phyloP scores from a whole-genome alignment of 345 rosid genomes.

The Rhodamnia rubescens region DNA sequence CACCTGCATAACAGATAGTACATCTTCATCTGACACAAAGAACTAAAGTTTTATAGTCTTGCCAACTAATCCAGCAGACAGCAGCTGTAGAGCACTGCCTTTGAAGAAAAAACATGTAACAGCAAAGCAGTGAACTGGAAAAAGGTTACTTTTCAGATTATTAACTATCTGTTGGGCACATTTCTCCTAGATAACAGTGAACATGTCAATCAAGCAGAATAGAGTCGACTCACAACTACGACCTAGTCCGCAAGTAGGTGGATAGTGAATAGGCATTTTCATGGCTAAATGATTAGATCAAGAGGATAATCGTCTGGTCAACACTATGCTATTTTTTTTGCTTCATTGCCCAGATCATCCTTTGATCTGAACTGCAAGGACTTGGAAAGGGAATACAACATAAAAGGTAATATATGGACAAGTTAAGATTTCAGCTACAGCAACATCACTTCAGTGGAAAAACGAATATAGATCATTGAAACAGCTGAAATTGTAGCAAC shows the following conservation, averaged over 20 bases:
- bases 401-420: not conserved
- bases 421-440: not conserved
- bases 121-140: not conserved
- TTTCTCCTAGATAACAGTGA: not conserved
- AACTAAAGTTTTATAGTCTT: not conserved
- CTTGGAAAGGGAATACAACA: not conserved
- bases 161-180: not conserved
- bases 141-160: not conserved
- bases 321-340: not conserved
- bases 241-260: not conserved
- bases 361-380: not conserved
- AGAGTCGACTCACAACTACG: not conserved
- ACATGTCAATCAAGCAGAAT: not conserved
- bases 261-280: not conserved
- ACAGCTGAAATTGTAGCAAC: not conserved
- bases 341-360: not conserved
- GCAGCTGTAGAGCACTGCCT: not conserved
- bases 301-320: not conserved
- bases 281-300: not conserved
- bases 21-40: not conserved
- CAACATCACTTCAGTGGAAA: not conserved
- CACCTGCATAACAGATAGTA: slow-evolving; percentile 33
- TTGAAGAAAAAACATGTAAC: not conserved
- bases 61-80: not conserved
- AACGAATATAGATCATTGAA: not conserved